Base-by-base conservation (phyloP, 305 asterid genomes). In the Stenogyne calaminthoides region DNA sequence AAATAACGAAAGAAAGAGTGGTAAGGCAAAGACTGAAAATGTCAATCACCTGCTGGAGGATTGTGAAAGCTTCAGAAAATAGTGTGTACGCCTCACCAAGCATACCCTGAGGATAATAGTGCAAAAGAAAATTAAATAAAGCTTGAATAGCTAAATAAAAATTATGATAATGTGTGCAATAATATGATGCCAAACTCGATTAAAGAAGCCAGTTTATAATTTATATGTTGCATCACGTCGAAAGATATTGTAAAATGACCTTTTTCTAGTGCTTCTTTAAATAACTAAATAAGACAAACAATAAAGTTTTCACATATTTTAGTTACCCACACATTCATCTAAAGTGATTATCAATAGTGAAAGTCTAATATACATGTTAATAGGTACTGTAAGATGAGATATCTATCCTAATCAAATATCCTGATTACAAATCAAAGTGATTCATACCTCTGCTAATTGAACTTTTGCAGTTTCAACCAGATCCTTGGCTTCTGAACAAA, bases 401-500 rank as follows among this genome's bases (percentile, higher is more conserved):
- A 7, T 19, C 16, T 62, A 55, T 18, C 37, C 64, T 57, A 57
- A 66, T 18, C 34, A 57, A 47, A 40, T 64, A 61, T 70, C 49
- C 66, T 42, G 22, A 51, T 15, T n/a, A 70, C 54, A 64, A 27
- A 49, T 70, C 37, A 77, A 36, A 77, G 74, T 54, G 51, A 65
- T 64, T 9, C 70, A 64, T 81, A 90, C 97, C 97, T 92, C 96
- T 25, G 97, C 96, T 79, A 92, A 81, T 62, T 92, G 98, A 79
- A 80, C 87, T 83, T 92, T 92, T 73, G 95, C 98, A 29, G 96
- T 83, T 82, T 92, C 98, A 58, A 90, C 89, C 52, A 92, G 89
- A 82, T 85, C 90, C 91, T 86, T 89, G 73, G 98, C 97, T 81
- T 90, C 96, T 51, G 97, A 84, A 80, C 96, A 88, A 59, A 92